Conservation (phyloP, 805 yeast species). For the Scheffersomyces stipitis region DNA sequence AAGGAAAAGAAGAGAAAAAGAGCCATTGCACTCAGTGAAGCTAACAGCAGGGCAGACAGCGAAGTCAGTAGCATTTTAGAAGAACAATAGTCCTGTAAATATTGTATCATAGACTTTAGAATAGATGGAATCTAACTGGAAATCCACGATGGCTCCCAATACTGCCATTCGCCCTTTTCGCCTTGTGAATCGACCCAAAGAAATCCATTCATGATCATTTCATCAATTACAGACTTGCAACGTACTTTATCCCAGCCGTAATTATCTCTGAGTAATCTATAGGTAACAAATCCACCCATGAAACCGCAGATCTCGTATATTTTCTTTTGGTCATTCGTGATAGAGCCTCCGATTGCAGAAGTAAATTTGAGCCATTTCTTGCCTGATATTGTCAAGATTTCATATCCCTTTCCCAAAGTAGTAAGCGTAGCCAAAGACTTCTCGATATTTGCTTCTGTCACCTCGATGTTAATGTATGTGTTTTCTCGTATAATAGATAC, state of each 20-base stretch:
- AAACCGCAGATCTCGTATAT: slow-evolving; percentile 76
- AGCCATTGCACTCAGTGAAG: not conserved
- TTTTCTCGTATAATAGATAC: slow-evolving; percentile 27
- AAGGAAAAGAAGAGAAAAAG: slow-evolving; percentile 35
- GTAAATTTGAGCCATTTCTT: slow-evolving; percentile 49
- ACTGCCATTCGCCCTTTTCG: slow-evolving; percentile 43
- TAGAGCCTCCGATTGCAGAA: slow-evolving; percentile 24
- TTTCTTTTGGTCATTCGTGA: slow-evolving; percentile 60
- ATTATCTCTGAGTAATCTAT: slow-evolving; percentile 66
- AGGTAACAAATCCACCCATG: slow-evolving; percentile 70
- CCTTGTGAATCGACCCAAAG: slow-evolving; percentile 77
- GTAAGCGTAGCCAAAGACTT: slow-evolving; percentile 54
- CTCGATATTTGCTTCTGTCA: slow-evolving; percentile 52
- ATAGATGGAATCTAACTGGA: slow-evolving; percentile 9
- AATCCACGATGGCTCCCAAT: slow-evolving; percentile 80
- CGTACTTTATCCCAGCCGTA: slow-evolving; percentile 70
- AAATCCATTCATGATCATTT: slow-evolving; percentile 78
- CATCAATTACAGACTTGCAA: slow-evolving; percentile 63
- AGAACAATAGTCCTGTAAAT: not conserved
- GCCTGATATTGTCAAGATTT: slow-evolving; percentile 54
- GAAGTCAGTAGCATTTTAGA: not conserved
- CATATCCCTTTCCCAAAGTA: slow-evolving; percentile 70
- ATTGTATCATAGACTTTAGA: not conserved
- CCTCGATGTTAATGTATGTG: slow-evolving; percentile 28
- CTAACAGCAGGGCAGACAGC: not conserved